Evolutionary conservation across 2,329 filamentous ascomycete species (phyloP).

Genomic region (Fragosphaeria purpurea): DNA sequence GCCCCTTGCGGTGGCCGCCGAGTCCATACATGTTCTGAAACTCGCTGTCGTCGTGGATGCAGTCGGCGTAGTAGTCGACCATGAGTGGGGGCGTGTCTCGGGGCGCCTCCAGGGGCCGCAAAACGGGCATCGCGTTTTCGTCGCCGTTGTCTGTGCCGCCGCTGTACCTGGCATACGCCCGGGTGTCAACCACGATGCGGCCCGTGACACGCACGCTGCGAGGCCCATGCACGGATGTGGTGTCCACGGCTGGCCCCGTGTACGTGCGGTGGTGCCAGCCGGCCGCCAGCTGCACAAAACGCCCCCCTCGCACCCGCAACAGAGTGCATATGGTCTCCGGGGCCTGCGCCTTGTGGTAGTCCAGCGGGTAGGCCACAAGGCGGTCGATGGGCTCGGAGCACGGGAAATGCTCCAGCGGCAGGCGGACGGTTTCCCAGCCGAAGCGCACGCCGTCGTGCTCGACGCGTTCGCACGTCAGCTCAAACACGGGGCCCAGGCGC

Average conservation of each 20-base stretch:
- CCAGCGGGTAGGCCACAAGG: conserved; percentile 30
- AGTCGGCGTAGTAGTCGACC: no score
- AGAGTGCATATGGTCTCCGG: conserved; percentile 20
- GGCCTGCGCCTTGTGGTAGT: conserved; percentile 25
- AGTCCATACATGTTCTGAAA: no score
- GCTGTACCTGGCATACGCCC: conserved; percentile 5
- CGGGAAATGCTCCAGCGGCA: conserved; percentile 26
- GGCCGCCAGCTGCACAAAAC: conserved; percentile 31
- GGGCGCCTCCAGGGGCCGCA: no score
- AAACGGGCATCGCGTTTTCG: not conserved
- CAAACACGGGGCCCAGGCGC: conserved; percentile 24
- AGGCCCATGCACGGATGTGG: no score
- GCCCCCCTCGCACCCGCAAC: conserved; percentile 28
- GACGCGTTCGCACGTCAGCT: conserved; percentile 26
- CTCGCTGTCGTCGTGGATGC: no score
- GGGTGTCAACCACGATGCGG: conserved; percentile 23
- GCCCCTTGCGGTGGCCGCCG: no score
- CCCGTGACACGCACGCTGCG: conserved; percentile 10
- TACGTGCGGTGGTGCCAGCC: conserved; percentile 37
- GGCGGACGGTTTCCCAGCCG: conserved; percentile 23
- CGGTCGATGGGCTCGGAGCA: conserved; percentile 30
- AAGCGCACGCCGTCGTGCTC: conserved; percentile 35
- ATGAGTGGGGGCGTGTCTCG: no score
- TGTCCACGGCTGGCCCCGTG: conserved; percentile 15
- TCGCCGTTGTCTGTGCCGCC: not conserved